phyloP scores from a whole-genome alignment of 2,329 filamentous ascomycete genomes.

The Diplodia corticola region DNA sequence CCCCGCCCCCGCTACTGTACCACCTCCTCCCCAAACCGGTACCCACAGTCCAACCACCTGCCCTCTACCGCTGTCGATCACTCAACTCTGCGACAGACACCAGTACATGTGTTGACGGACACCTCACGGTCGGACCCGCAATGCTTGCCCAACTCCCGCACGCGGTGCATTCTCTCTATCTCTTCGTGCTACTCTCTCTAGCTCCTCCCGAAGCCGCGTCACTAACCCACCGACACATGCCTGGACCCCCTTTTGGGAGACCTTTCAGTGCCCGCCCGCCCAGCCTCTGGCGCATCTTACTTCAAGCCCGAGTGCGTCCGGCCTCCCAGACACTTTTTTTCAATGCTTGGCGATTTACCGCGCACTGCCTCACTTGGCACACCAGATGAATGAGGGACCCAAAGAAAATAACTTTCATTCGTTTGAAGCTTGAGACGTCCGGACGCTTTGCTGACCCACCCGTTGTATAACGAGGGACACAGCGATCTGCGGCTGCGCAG shows the following conservation, averaged over 20 bases:
- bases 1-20: background rate
- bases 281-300: background rate
- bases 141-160: background rate
- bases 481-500: background rate
- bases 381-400: background rate
- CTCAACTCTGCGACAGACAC: background rate
- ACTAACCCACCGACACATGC: background rate
- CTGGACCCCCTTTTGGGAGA: background rate
- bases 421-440: background rate
- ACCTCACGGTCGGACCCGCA: background rate
- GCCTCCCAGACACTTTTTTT: background rate
- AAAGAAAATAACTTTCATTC: background rate
- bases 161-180: background rate
- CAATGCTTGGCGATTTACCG: background rate
- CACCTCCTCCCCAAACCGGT: background rate
- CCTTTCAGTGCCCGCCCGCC: background rate
- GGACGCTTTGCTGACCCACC: background rate
- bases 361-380: background rate
- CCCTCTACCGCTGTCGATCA: background rate
- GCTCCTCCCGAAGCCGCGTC: background rate
- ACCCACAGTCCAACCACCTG: background rate
- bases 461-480: background rate
- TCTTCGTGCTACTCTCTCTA: background rate
- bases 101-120: background rate
- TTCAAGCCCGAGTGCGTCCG: background rate